phyloP scores from a whole-genome alignment of 2,329 filamentous ascomycete genomes.

The Alternaria alternata region DNA sequence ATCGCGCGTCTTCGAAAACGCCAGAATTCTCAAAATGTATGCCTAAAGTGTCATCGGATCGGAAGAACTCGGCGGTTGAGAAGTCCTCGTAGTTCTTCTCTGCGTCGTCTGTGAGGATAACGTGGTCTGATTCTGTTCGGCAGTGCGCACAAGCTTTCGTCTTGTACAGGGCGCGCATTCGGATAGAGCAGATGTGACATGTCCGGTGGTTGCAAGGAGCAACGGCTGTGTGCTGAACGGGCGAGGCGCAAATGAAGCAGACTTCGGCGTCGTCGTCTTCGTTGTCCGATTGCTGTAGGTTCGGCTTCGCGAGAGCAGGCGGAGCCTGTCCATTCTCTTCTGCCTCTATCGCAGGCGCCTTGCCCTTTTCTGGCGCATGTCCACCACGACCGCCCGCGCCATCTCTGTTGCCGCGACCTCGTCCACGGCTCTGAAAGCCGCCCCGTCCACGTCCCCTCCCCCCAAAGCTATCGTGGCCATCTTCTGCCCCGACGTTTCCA shows the following conservation, averaged over 20 bases:
- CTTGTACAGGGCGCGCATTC: conserved; percentile 93
- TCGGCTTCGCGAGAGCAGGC: conserved; percentile 9
- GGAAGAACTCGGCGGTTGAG: conserved; percentile 73
- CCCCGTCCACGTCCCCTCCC: conserved; percentile 48
- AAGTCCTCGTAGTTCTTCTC: conserved; percentile 89
- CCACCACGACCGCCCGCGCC: conserved; percentile 40
- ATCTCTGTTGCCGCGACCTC: conserved; percentile 44
- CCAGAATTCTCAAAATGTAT: conserved; percentile 90
- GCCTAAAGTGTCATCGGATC: conserved; percentile 83
- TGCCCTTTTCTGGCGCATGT: conserved; percentile 39
- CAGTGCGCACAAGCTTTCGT: conserved; percentile 97
- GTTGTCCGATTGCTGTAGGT: conserved; percentile 18
- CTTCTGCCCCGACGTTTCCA: conserved; percentile 25
- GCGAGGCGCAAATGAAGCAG: conserved; percentile 97
- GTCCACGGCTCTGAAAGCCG: conserved; percentile 43
- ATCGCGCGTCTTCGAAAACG: conserved; percentile 88
- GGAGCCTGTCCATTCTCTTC: conserved; percentile 16
- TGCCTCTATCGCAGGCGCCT: conserved; percentile 25
- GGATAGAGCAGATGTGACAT: conserved; percentile 92
- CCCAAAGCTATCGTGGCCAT: conserved; percentile 28
- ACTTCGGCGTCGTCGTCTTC: conserved; percentile 68
- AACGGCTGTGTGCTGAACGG: conserved; percentile 85
- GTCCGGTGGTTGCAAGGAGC: conserved; percentile 95
- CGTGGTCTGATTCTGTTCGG: conserved; percentile 77
- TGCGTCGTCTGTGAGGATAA: conserved; percentile 90